These are phyloP conservation scores for Deinandra increscens DNA, from an alignment of 129 eudicot genomes.

Conservation along the genomic window DNA sequence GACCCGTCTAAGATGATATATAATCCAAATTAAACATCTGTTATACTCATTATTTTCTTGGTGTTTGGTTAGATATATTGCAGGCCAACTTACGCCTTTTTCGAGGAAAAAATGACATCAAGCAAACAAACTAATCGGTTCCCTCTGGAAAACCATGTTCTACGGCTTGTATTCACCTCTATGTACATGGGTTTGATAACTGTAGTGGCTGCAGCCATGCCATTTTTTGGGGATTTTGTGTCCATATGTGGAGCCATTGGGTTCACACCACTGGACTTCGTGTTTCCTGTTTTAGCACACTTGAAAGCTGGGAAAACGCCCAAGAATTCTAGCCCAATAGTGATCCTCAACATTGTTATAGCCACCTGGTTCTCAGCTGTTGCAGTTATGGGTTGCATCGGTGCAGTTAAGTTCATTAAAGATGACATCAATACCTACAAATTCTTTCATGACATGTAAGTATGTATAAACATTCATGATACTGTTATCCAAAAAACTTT, in stretches of 20 bases:
- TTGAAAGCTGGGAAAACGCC: conserved; percentile 52
- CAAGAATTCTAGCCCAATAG: neutral
- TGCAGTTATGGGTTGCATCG: conserved; percentile 56
- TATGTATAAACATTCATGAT: neutral
- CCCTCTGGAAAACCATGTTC: conserved; percentile 1
- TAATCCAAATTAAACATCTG: neutral
- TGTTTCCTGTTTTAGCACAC: conserved; percentile 54
- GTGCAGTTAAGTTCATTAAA: conserved; percentile 50
- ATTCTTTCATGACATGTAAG: conserved; percentile 44
- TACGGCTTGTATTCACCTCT: conserved; percentile 32
- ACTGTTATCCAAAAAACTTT: neutral
- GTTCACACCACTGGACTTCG: conserved; percentile 65
- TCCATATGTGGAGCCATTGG: conserved; percentile 59
- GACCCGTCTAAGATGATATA: neutral
- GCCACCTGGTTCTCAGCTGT: conserved; percentile 53
- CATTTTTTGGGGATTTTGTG: conserved; percentile 61
- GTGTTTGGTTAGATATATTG: conserved; percentile 44
- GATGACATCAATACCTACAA: conserved; percentile 40
- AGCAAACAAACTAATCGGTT: conserved; percentile 17
- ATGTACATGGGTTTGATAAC: conserved; percentile 45
- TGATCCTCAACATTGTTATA: conserved; percentile 40
- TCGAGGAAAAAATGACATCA: conserved; percentile 34
- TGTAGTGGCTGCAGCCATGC: conserved; percentile 52
- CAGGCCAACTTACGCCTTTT: conserved; percentile 50
- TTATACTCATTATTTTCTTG: neutral